Evolutionary conservation across 441 rosid genomes (phyloP), one percentile per base, ranked within the genome.

Genomic region (Croton laevigatus): DNA sequence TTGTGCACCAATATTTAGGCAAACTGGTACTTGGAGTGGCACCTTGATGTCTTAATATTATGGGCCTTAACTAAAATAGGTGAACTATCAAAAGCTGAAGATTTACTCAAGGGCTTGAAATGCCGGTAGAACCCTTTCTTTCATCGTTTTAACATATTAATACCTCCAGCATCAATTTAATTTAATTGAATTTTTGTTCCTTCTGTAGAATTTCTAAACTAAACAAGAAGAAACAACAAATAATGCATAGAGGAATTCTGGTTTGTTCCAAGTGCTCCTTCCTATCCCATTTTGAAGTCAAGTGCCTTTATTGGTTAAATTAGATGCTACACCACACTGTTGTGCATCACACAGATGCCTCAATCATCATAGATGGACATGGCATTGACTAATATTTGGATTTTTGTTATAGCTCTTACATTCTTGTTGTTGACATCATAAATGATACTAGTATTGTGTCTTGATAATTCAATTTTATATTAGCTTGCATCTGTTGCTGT

Each of bases 21-120:
- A 64, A 79, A 75, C 76, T 91, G 98, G 98, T 76, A 84, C 76
- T 48, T 88, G n/a, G 92, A 85, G 65, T 94, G 93, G 97, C 94
- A 87, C 77, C 83, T 94, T 20, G 93, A 94, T 81, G 72, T 91
- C 80, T 81, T 91, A 83, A 89, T 82, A 70, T 64, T 86, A 66
- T 89, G 97, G 97, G 97, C 93, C 69, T 80, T 94, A 76, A 82
- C 94, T 37, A 74, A 79, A 68, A 79, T 81, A 40, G 90, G 90
- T 64, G 81, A 91, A 79, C 58, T 78, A 66, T 82, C 89, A 19
- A 83, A 77, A 79, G 97, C 97, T 42, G 89, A 81, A 72, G 93
- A 83, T 59, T 77, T 94, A 42, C 87, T 89, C 1, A 65, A 80
- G 58, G 93, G 96, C 60, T 81, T 94, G 77, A 89, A 81, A 72